Percentiles rank a stretch among this genome's conserved stretches.
Evolutionary conservation across 495 filamentous ascomycete species (phyloP).

Genomic region (Lepidopterella palustris): DNA sequence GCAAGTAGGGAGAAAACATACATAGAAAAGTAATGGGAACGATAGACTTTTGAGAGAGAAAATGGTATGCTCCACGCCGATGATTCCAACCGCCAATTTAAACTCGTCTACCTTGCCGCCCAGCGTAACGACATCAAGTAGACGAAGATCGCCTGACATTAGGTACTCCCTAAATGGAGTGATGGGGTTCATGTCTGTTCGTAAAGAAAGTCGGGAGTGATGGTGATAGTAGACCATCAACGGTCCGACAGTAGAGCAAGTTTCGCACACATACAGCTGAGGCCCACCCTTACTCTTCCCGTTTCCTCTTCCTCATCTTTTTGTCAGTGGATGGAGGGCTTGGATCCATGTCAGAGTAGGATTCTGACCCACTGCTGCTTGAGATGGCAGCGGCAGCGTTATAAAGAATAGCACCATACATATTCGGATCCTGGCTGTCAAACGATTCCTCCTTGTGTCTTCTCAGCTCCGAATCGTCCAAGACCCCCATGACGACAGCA

Average conservation of each 20-base stretch:
- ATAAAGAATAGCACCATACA: constrained; percentile 67
- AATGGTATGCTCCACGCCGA: constrained; percentile 9
- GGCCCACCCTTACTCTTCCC: constrained; percentile 19
- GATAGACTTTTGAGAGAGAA: constrained; percentile 21
- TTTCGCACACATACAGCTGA: not conserved
- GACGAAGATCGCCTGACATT: constrained; percentile 23
- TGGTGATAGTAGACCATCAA: not conserved
- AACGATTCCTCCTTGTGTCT: constrained; percentile 39
- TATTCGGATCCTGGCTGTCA: constrained; percentile 53
- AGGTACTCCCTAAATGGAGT: constrained; percentile 21
- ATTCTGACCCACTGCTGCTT: constrained; percentile 17
- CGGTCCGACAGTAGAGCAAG: not conserved
- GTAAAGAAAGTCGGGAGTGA: constrained; percentile 8
- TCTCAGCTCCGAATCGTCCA: constrained; percentile 58
- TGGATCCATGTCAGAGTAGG: constrained; percentile 13
- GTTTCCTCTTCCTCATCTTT: constrained; percentile 31
- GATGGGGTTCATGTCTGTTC: constrained; percentile 22
- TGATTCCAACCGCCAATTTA: constrained; percentile 15
- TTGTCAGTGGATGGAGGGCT: constrained; percentile 14
- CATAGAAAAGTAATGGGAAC: constrained; percentile 25
- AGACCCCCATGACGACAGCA: constrained; percentile 80
- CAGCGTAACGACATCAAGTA: constrained; percentile 27
- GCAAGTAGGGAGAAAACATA: constrained; percentile 14
- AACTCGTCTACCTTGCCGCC: constrained; percentile 22
- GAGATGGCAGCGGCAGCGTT: constrained; percentile 57